phyloP scores from a whole-genome alignment of 176 grass and related monocot species.

The Ensete glaucum region DNA sequence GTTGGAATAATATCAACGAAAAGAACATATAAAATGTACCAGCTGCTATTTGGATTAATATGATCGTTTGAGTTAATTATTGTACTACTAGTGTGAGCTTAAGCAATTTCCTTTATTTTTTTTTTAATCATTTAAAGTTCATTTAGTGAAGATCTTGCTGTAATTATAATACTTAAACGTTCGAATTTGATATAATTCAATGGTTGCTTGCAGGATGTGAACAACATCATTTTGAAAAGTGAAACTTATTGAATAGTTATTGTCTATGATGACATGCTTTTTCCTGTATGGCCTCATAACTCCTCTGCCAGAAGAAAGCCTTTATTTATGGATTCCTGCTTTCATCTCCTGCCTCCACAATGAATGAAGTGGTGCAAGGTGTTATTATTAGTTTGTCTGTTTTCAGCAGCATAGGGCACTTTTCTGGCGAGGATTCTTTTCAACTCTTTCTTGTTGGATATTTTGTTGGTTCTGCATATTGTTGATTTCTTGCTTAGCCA shows the following conservation, averaged over 20 bases:
- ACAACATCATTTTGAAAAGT: conserved; percentile 53
- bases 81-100: neutral
- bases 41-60: no score
- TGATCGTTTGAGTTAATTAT: neutral
- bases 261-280: conserved; percentile 34
- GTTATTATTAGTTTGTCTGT: conserved; percentile 55
- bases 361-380: conserved; percentile 48
- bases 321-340: conserved; percentile 84
- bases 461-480: conserved; percentile 65
- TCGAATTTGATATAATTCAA: neutral
- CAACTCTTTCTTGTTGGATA: conserved; percentile 64
- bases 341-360: conserved; percentile 43
- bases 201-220: conserved; percentile 56
- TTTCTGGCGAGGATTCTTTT: conserved; percentile 45
- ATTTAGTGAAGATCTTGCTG: no score
- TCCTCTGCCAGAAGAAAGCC: conserved; percentile 68
- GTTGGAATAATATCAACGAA: neutral
- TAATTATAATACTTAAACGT: no score
- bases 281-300: conserved; percentile 65
- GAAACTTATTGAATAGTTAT: conserved; percentile 42
- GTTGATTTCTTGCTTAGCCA: conserved; percentile 44
- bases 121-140: no score
- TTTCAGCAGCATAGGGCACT: conserved; percentile 64
- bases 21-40: neutral
- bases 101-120: no score